Evolutionary conservation across 805 yeast species (phyloP).

Genomic region (Kodamaea hsintzibuensis): DNA sequence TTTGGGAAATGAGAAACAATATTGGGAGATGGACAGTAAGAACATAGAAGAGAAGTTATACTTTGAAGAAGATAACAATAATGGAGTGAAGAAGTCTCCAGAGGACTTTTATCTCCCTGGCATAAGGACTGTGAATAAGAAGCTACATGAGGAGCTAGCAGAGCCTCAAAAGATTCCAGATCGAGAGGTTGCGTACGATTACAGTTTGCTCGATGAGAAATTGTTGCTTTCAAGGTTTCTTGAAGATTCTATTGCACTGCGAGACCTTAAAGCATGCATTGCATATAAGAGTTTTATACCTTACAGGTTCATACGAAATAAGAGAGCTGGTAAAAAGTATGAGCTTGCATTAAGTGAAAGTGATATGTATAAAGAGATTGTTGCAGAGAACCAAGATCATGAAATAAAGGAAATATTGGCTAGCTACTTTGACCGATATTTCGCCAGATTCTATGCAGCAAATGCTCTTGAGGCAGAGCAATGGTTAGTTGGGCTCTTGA

Average conservation of each 20-base stretch:
- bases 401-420: conserved; percentile 10
- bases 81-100: neutral
- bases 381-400: conserved; percentile 7
- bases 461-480: conserved; percentile 13
- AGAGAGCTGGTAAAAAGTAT: neutral
- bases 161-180: conserved; percentile 3
- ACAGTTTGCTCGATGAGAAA: conserved; percentile 9
- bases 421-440: conserved; percentile 15
- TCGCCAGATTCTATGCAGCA: conserved; percentile 14
- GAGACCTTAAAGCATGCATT: conserved; percentile 13
- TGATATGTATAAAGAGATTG: conserved; percentile 3
- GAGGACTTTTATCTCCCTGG: neutral
- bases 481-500: conserved; percentile 14
- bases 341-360: conserved; percentile 9
- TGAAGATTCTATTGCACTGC: conserved; percentile 8
- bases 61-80: neutral
- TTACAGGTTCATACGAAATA: conserved; percentile 7
- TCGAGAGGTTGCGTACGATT: conserved; percentile 10
- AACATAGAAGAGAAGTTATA: neutral
- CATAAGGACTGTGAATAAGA: neutral
- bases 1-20: conserved; percentile 2
- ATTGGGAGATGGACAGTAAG: conserved; percentile 1
- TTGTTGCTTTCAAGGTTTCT: conserved; percentile 10
- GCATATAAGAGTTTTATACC: conserved; percentile 14
- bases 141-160: neutral